Percentiles rank a stretch among this genome's conserved stretches.
Conservation (phyloP, 805 yeast genomes). For the Metschnikowia cubensis region DNA sequence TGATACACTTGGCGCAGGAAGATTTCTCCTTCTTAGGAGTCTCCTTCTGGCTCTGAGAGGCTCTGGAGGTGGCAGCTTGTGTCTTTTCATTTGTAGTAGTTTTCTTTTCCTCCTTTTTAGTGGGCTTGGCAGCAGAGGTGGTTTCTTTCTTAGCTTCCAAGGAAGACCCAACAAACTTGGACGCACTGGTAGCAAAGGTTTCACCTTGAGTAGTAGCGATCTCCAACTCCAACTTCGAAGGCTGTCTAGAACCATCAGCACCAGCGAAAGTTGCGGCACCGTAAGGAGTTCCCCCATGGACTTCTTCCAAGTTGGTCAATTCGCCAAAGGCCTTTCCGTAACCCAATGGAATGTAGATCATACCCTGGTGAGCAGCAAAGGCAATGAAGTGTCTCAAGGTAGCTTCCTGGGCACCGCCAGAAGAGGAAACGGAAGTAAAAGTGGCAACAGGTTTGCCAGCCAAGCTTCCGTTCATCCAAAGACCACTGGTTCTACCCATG, state of each 20-base stretch:
- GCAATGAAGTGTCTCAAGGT: conserved; percentile 65
- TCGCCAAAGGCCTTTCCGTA: conserved; percentile 53
- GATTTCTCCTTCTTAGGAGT: conserved; percentile 8
- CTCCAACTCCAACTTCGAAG: conserved; percentile 58
- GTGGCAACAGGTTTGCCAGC: conserved; percentile 42
- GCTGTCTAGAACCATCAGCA: conserved; percentile 69
- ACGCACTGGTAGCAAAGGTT: conserved; percentile 40
- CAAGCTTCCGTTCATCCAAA: conserved; percentile 19
- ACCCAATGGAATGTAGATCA: conserved; percentile 78
- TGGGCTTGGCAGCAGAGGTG: background rate
- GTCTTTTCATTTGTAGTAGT: background rate
- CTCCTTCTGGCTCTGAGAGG: conserved; percentile 8
- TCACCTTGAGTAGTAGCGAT: conserved; percentile 67
- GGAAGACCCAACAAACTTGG: conserved; percentile 20
- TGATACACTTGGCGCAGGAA: conserved; percentile 16
- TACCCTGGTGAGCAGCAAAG: conserved; percentile 72
- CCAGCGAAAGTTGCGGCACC: conserved; percentile 84
- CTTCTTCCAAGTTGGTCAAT: conserved; percentile 53
- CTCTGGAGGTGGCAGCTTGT: conserved; percentile 7
- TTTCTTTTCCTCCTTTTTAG: background rate
- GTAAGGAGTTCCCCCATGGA: conserved; percentile 81
- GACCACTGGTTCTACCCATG: conserved; percentile 20
- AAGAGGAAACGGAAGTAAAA: conserved; percentile 70
- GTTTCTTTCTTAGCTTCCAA: background rate
- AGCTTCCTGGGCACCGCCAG: conserved; percentile 80